phyloP scores from a whole-genome alignment of 2,329 filamentous ascomycete species.

The Penicillium sp. region DNA sequence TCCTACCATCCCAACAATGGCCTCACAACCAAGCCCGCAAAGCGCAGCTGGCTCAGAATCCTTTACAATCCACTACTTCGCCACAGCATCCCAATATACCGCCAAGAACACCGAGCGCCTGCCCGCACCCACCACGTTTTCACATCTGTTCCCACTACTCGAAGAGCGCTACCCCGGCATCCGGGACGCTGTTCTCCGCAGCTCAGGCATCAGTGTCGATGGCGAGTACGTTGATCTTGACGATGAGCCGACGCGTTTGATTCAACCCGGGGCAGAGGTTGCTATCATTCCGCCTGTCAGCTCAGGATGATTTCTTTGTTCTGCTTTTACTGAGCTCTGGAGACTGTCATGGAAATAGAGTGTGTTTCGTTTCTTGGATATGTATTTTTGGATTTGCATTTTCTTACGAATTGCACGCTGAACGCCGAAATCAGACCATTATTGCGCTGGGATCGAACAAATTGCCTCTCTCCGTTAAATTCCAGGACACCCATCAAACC shows the following conservation, averaged over 20 bases:
- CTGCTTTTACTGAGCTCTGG: background rate
- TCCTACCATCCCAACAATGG: background rate
- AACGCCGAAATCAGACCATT: conserved; percentile 8
- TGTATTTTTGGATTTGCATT: background rate
- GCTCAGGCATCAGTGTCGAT: conserved; percentile 41
- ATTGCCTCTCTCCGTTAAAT: background rate
- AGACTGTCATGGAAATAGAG: background rate
- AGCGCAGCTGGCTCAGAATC: conserved; percentile 13
- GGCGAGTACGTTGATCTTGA: conserved; percentile 43
- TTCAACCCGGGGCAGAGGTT: conserved; percentile 40
- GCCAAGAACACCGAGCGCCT: conserved; percentile 38
- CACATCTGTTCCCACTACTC: conserved; percentile 34
- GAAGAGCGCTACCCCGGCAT: conserved; percentile 42
- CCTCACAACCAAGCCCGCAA: background rate
- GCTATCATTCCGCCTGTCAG: conserved; percentile 47
- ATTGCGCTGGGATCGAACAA: background rate
- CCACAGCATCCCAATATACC: conserved; percentile 41
- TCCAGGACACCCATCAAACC: background rate
- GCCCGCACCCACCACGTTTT: conserved; percentile 39
- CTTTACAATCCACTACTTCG: conserved; percentile 45
- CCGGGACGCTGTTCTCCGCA: conserved; percentile 33
- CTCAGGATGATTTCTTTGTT: conserved; percentile 33
- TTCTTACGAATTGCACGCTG: background rate
- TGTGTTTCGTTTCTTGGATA: background rate
- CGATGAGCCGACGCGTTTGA: conserved; percentile 24